Evolutionary conservation across 2,329 filamentous ascomycete species (phyloP), one percentile per base, ranked within the genome.

Genomic region (Lachnellula cervina): DNA sequence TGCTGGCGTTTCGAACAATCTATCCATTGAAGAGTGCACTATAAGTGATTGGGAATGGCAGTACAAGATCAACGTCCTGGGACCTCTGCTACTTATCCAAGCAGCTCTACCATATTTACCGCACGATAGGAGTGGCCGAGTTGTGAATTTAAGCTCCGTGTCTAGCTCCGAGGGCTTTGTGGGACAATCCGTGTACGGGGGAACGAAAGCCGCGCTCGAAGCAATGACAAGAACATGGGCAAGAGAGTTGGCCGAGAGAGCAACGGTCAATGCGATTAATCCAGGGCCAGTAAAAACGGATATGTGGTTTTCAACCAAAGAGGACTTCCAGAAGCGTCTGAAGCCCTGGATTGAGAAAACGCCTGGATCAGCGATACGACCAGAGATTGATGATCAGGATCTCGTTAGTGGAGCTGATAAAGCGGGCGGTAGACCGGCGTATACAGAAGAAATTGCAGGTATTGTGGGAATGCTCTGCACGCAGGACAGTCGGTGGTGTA

Each of bases 11-110:
- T 76, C 82, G 34, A 74, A 81, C 40, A 93, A 94, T 73, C 81
- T 86, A 63, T 70, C 75, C 25, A 73, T 88, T 23, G 79, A 82
- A 50, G 80, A 88, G 28, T 81, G 90, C 59, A 80, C 79, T 4
- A 68, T 77, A 5, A 77, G 78, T 13, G 81, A 91, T 66, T 95
- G 92, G 73, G 78, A 84, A 44, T 75, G 79, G 63, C 84, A 87
- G 55, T 95, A 90, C 75, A 80, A 81, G 54, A 80, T 94, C 73
- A 96, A 96, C 68, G 90, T 95, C 21, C 80, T 90, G 9, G 90
- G 88, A 0, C 90, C 90, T 1, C 73, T 96, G 21, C 79, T 96
- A 2, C 77, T 96, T 14, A 82, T 89, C 25, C 86, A 96, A 72
- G 88, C 88, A 5, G 82, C 83, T 0, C 73, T 84, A 34, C 86